Percentiles rank a stretch among this genome's conserved stretches.
Conservation (phyloP, 345 rosid genomes). For the Linum lewisii region DNA sequence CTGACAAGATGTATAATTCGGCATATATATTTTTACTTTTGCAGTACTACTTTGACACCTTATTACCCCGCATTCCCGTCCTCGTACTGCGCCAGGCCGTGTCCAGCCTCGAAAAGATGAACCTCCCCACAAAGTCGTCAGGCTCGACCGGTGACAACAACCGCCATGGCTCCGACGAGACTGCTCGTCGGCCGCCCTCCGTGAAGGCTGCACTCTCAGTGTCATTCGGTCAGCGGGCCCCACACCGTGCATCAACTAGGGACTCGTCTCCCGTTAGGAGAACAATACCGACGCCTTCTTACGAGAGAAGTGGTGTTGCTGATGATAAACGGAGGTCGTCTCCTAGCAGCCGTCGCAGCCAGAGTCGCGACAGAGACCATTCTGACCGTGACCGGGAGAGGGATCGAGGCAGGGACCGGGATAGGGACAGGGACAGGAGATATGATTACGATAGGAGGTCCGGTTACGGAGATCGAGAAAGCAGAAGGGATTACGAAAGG, state of each 20-base stretch:
- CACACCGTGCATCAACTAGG: conserved; percentile 97
- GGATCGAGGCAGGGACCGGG: conserved; percentile 31
- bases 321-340: conserved; percentile 56
- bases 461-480: conserved; percentile 40
- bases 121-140: conserved; percentile 62
- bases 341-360: conserved; percentile 48
- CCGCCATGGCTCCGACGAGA: conserved; percentile 84
- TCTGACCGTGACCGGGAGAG: conserved; percentile 35
- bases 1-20: background rate
- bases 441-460: conserved; percentile 29
- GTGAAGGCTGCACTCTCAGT: conserved; percentile 99
- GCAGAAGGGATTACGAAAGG: conserved; percentile 29
- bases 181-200: conserved; percentile 95
- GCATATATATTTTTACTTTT: conserved; percentile 9
- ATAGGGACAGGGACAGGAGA: conserved; percentile 27
- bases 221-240: conserved; percentile 99
- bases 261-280: conserved; percentile 96
- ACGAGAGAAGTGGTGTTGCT: conserved; percentile 43
- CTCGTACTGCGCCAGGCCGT: conserved; percentile 80
- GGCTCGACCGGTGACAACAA: conserved; percentile 75
- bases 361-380: conserved; percentile 62
- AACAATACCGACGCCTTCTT: conserved; percentile 47
- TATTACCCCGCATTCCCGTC: conserved; percentile 94
- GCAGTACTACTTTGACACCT: conserved; percentile 97
- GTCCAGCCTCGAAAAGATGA: conserved; percentile 86